Percentiles rank a stretch among this genome's conserved stretches.
phyloP scores from a whole-genome alignment of 352 stramenopile species.

The Phytophthora fragariae region DNA sequence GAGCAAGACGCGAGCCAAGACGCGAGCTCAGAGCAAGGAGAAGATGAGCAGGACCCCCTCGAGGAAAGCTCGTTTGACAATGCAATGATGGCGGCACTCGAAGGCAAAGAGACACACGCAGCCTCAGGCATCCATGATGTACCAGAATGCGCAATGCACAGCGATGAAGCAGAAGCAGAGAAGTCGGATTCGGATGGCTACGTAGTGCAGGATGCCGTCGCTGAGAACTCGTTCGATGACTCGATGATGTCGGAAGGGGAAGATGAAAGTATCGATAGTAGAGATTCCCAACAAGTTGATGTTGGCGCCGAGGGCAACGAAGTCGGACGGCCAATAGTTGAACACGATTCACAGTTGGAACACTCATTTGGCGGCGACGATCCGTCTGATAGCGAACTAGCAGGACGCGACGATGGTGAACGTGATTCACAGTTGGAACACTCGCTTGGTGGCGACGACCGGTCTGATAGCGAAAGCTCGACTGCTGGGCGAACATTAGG shows the following conservation, averaged over 20 bases:
- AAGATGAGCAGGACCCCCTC: constrained; percentile 19
- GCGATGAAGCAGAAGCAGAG: constrained; percentile 16
- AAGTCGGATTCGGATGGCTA: constrained; percentile 13
- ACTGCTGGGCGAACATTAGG: constrained; percentile 2
- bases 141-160: background rate
- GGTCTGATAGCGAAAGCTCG: constrained; percentile 10
- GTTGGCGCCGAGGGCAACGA: background rate
- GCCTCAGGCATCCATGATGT: constrained; percentile 1
- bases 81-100: constrained; percentile 20
- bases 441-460: constrained; percentile 13
- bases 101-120: constrained; percentile 16
- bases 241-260: constrained; percentile 21
- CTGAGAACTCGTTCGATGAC: constrained; percentile 20
- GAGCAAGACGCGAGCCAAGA: constrained; percentile 8
- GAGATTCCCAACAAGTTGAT: background rate
- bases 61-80: constrained; percentile 33
- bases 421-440: constrained; percentile 2
- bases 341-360: constrained; percentile 2
- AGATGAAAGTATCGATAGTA: constrained; percentile 2
- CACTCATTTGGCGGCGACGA: constrained; percentile 15
- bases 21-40: constrained; percentile 5
- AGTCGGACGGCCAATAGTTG: background rate
- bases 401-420: background rate
- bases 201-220: constrained; percentile 7
- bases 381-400: constrained; percentile 10